Conservation (phyloP, 1,284 basidiomycete species). For the Papiliotrema laurentii region DNA sequence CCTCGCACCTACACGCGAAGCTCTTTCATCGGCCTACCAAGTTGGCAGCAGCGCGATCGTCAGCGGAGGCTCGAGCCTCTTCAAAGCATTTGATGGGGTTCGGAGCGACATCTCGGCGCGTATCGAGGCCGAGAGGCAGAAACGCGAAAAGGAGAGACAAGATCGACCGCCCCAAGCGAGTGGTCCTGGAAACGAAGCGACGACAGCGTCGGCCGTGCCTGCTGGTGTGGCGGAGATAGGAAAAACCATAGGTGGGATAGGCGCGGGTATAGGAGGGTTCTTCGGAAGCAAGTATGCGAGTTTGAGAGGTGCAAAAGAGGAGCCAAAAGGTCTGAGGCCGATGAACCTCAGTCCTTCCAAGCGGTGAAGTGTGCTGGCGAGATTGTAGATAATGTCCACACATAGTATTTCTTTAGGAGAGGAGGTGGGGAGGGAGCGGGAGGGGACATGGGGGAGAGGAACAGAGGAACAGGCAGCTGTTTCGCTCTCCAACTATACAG, state of each 20-base stretch:
- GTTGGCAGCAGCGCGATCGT: conserved; percentile 68
- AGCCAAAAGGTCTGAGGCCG: conserved; percentile 24
- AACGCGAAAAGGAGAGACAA: conserved; percentile 20
- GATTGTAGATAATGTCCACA: too few species aligned
- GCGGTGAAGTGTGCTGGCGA: neutral
- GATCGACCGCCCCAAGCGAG: neutral
- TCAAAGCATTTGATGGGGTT: conserved; percentile 81
- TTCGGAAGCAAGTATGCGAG: conserved; percentile 32
- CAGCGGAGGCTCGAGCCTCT: conserved; percentile 71
- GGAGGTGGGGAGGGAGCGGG: too few species aligned
- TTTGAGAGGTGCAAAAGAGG: conserved; percentile 9
- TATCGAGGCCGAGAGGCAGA: conserved; percentile 17
- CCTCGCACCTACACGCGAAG: conserved; percentile 80
- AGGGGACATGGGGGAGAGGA: too few species aligned
- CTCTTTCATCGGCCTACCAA: conserved; percentile 69
- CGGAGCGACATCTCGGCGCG: conserved; percentile 47
- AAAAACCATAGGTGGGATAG: conserved; percentile 38
- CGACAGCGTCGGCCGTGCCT: neutral
- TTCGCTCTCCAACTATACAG: too few species aligned
- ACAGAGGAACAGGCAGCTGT: too few species aligned
- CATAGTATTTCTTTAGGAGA: too few species aligned
- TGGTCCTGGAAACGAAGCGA: neutral
- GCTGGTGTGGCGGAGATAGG: conserved; percentile 21
- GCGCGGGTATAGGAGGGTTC: conserved; percentile 39
- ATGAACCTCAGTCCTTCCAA: conserved; percentile 22